Evolutionary conservation across 192 early-diverging fungal species (phyloP), one percentile per base, ranked within the genome.

Genomic region (Linnemannia exigua): DNA sequence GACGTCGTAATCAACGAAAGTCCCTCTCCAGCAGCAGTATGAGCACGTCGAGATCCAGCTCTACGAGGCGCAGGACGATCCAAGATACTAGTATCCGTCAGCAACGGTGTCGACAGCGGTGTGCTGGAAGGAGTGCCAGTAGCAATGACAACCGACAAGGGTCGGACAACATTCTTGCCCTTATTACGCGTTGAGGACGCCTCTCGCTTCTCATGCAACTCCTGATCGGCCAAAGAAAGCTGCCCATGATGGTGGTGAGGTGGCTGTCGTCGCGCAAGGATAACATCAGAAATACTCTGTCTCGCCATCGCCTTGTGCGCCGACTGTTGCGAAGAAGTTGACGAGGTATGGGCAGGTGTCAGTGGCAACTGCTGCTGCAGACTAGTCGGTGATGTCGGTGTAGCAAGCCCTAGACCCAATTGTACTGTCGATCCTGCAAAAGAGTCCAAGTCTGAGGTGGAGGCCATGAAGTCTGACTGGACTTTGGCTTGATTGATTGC

Each of bases 401-500:
- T 37, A 8, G 67, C 25, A 16, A 63, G 28, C 12, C 58, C 58
- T 0, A 15, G 3, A 4, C 41, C 66, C 3, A 80, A 51, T n/a
- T 86, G 84, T 37, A 70, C 38, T 0, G 84, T 79, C 31, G 79
- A 86, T 67, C 79, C 84, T 28, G 78, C 69, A 36, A 37, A 73
- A 15, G 84, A 86, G 33, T 86, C 84, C 6, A 86, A 54, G 44
- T 86, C 84, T 9, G 84, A 86, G 25, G 75, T 80, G 17, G 84
- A 86, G 1, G 72, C 79, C 3, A 70, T 80, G 61, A 86, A 72
- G 5, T 86, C 78, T n/a, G 71, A 80, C 14, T 85, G 85, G 51
- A 74, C 58, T 25, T 89, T 89, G 6, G 83, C 79, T 38, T 87
- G 72, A 38, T 82, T 82, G 71, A 89, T 79, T 28, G 85, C 86